Evolutionary conservation across 2,329 filamentous ascomycete species (phyloP).

Genomic region (Aspergillus novofumigatus): DNA sequence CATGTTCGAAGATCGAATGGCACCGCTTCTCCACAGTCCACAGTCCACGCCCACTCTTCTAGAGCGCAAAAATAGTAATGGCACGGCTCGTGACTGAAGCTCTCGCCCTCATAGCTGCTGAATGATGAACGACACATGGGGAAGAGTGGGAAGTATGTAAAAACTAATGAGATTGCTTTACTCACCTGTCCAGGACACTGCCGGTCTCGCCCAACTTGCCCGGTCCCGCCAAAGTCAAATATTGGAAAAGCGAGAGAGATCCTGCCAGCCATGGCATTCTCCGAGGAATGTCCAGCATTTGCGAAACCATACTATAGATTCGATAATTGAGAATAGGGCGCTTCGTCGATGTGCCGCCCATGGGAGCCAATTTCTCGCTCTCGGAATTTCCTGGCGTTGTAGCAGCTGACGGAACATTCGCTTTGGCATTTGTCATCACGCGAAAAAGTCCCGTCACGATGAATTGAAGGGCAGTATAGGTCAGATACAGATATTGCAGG

Average conservation of each 20-base stretch:
- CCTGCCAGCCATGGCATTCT: constrained; percentile 92
- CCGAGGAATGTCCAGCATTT: constrained; percentile 66
- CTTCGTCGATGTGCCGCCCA: constrained; percentile 25
- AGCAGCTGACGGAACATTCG: constrained; percentile 24
- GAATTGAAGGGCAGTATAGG: constrained; percentile 62
- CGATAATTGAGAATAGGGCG: constrained; percentile 72
- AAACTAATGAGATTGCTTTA: constrained; percentile 23
- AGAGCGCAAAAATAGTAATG: background rate
- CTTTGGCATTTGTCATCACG: constrained; percentile 62
- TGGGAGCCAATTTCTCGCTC: constrained; percentile 31
- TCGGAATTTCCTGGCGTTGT: constrained; percentile 19
- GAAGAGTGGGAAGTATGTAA: background rate
- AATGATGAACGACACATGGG: background rate
- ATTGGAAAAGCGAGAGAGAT: constrained; percentile 69
- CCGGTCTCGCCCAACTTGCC: constrained; percentile 70
- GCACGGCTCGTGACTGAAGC: constrained; percentile 1
- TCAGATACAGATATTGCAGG: constrained; percentile 49
- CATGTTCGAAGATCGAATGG: constrained; percentile 29
- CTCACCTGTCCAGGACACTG: constrained; percentile 87
- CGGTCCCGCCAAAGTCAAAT: constrained; percentile 67
- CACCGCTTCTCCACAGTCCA: constrained; percentile 25
- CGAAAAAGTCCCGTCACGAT: constrained; percentile 61
- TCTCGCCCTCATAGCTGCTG: constrained; percentile 10
- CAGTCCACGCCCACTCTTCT: constrained; percentile 13
- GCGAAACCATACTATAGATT: constrained; percentile 69